phyloP scores from a whole-genome alignment of 1,284 basidiomycete species.

The Fomitopsis betulina region DNA sequence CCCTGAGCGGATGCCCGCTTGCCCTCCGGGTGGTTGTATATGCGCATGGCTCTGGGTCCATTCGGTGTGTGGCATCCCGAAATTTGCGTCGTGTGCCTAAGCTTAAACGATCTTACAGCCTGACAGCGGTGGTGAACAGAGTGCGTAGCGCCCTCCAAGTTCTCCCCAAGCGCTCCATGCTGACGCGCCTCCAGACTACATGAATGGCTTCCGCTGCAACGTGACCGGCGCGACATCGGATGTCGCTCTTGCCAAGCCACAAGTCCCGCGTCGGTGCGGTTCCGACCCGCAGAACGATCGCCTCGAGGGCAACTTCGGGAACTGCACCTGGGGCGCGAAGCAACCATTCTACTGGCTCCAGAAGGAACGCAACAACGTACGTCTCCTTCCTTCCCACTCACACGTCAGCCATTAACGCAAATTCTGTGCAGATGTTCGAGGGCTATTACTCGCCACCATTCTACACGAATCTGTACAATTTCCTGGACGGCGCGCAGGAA shows the following conservation, averaged over 20 bases:
- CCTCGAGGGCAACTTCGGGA: constrained; percentile 23
- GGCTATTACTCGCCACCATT: constrained; percentile 49
- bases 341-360: constrained; percentile 68
- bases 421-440: constrained; percentile 45
- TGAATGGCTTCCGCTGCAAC: constrained; percentile 75
- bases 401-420: background rate
- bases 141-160: constrained; percentile 21
- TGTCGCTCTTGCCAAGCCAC: constrained; percentile 36
- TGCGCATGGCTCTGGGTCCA: constrained; percentile 80
- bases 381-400: constrained; percentile 6
- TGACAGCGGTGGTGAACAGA: constrained; percentile 42
- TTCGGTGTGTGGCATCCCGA: constrained; percentile 31
- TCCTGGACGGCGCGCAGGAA: constrained; percentile 55
- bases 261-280: constrained; percentile 29
- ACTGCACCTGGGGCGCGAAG: constrained; percentile 69
- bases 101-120: constrained; percentile 16
- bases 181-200: constrained; percentile 45
- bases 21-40: constrained; percentile 59
- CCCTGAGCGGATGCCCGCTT: constrained; percentile 64
- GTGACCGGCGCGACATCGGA: constrained; percentile 52
- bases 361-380: constrained; percentile 30
- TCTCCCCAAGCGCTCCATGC: background rate
- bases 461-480: constrained; percentile 58
- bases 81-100: no score
- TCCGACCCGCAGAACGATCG: constrained; percentile 26